Evolutionary conservation across 805 yeast genomes (phyloP).

Genomic region (Yarrowia sp.): DNA sequence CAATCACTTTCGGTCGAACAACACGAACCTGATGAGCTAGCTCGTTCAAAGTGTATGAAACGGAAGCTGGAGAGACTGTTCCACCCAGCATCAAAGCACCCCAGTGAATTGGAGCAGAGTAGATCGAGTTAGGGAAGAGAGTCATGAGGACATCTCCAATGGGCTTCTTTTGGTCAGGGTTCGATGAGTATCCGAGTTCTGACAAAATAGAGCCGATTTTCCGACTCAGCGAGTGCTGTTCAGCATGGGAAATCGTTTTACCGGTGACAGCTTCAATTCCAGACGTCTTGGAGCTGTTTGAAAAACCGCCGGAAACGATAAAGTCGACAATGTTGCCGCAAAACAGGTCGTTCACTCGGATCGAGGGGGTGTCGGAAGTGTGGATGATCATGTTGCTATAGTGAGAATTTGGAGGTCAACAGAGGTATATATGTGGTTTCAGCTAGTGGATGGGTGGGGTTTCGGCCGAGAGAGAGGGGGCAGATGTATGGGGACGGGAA

Average conservation of each 20-base stretch:
- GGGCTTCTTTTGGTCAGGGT: not conserved
- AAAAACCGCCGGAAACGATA: not conserved
- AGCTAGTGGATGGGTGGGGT: not conserved
- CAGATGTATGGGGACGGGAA: not conserved
- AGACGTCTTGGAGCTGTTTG: not conserved
- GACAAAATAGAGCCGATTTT: not conserved
- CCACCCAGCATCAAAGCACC: not conserved
- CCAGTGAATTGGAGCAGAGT: constrained; percentile 5
- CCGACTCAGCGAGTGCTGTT: not conserved
- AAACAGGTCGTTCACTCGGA: constrained; percentile 5
- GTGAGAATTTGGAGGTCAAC: not conserved
- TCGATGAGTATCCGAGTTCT: not conserved
- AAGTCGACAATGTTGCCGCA: constrained; percentile 3
- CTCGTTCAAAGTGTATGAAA: not conserved
- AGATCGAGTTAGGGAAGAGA: not conserved
- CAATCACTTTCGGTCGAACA: not conserved
- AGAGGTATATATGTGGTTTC: not conserved
- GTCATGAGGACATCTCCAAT: not conserved
- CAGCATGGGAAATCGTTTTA: not conserved
- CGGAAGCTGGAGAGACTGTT: constrained; percentile 13
- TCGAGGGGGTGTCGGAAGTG: not conserved
- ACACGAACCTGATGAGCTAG: constrained; percentile 1
- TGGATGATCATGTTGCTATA: not conserved
- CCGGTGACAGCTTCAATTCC: not conserved
- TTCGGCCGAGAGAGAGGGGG: not conserved